phyloP scores from a whole-genome alignment of 148 eudicot species.

The Rhododendron molle region DNA sequence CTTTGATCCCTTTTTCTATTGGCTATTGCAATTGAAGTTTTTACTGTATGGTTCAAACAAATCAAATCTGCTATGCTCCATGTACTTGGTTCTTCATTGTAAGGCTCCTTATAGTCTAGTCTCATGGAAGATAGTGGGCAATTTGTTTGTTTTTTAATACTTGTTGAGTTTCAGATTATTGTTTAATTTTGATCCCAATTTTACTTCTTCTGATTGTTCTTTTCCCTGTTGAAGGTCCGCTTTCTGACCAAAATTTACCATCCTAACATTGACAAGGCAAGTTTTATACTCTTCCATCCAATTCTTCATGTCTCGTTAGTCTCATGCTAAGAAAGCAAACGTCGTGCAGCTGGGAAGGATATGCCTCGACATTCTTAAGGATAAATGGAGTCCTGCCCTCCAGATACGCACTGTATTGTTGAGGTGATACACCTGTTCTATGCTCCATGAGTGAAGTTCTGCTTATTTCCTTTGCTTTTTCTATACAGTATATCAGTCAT shows the following conservation, averaged over 20 bases:
- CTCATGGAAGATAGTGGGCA: not conserved
- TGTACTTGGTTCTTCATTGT: not conserved
- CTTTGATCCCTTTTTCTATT: not conserved
- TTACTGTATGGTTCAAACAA: not conserved
- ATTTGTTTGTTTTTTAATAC: not conserved
- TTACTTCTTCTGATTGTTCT: slow-evolving; percentile 7
- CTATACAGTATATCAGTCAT: not conserved
- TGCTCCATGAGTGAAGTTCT: not conserved
- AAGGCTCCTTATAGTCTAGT: not conserved
- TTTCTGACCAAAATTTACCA: slow-evolving; percentile 97
- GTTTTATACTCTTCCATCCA: slow-evolving; percentile 2
- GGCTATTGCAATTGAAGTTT: not conserved
- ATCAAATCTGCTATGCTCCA: not conserved
- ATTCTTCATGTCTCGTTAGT: not conserved
- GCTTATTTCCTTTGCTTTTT: not conserved
- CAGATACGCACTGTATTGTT: slow-evolving; percentile 94
- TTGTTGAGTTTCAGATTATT: not conserved
- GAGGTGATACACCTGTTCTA: slow-evolving; percentile 48
- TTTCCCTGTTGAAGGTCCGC: slow-evolving; percentile 65
- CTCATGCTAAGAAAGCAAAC: not conserved
- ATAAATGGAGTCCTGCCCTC: slow-evolving; percentile 99
- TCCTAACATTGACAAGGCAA: slow-evolving; percentile 95
- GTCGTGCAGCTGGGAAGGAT: slow-evolving; percentile 89
- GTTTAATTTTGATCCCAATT: not conserved
- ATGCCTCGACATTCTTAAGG: slow-evolving; percentile 97